Percentiles rank a stretch among this genome's conserved stretches.
Evolutionary conservation across 192 early-diverging fungal genomes (phyloP).

Genomic region (Backusella macrospora): DNA sequence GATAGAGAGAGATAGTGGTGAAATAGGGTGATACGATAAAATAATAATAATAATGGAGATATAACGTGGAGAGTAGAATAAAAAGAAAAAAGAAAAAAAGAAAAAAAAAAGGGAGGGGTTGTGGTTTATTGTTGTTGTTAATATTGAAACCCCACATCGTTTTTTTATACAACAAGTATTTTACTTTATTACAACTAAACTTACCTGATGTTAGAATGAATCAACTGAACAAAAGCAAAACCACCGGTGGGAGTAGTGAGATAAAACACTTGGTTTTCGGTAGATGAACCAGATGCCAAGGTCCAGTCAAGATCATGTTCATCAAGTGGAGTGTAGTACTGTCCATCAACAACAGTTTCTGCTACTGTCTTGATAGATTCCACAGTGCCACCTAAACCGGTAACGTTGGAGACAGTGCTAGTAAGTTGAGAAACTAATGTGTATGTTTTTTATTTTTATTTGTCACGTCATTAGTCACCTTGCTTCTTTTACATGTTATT

Average conservation of each 20-base stretch:
- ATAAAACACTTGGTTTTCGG: conserved; percentile 92
- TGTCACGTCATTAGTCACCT: neutral
- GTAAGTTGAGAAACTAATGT: conserved; percentile 37
- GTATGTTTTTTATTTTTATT: neutral
- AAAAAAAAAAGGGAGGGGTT: neutral
- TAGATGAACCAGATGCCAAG: conserved; percentile 69
- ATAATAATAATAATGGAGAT: conserved; percentile 9
- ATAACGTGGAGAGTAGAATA: neutral
- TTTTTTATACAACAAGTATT: too few relatives aligned
- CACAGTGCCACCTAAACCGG: conserved; percentile 31
- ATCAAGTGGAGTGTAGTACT: conserved; percentile 51
- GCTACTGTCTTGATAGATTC: conserved; percentile 40
- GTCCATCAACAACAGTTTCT: conserved; percentile 42
- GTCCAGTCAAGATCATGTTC: conserved; percentile 73
- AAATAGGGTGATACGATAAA: neutral
- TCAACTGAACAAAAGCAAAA: conserved; percentile 87
- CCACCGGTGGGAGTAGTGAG: conserved; percentile 71
- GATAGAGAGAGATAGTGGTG: neutral
- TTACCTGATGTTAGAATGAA: conserved; percentile 85
- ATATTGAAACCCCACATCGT: conserved; percentile 3
- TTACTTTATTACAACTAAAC: neutral
- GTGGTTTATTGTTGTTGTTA: neutral
- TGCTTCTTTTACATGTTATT: neutral
- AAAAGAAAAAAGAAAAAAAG: neutral
- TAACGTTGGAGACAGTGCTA: conserved; percentile 39